phyloP scores from a whole-genome alignment of 1,139 yeast species.

The Suhomyces atakaporum region DNA sequence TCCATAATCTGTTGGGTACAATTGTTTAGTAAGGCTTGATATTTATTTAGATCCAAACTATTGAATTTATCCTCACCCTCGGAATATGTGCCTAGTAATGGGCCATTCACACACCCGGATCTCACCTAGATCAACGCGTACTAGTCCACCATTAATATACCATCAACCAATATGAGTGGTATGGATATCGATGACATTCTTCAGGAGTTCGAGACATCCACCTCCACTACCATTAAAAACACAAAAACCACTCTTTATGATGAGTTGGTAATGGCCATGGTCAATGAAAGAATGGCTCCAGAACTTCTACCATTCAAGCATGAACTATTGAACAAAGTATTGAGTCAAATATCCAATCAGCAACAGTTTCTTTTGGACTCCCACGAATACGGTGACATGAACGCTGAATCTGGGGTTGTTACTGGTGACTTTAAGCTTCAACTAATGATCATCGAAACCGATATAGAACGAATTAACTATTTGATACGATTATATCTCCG shows the following conservation, averaged over 20 bases:
- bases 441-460: conserved; percentile 84
- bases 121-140: conserved; percentile 4
- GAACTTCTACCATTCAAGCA: conserved; percentile 75
- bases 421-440: conserved; percentile 73
- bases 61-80: conserved; percentile 6
- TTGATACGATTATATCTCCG: conserved; percentile 78
- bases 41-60: too few species aligned
- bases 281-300: conserved; percentile 83
- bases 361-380: conserved; percentile 71
- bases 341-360: conserved; percentile 64
- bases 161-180: conserved; percentile 7
- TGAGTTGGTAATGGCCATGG: conserved; percentile 66
- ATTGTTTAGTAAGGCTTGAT: too few species aligned
- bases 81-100: not conserved
- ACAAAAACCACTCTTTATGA: conserved; percentile 23
- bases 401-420: conserved; percentile 41
- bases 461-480: conserved; percentile 82
- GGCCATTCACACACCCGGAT: not conserved
- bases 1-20: conserved; percentile 32
- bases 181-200: conserved; percentile 72
- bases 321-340: conserved; percentile 55
- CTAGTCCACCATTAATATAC: not conserved
- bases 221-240: conserved; percentile 16
- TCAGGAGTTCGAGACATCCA: conserved; percentile 53
- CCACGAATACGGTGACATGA: conserved; percentile 49